phyloP scores from a whole-genome alignment of 2,329 filamentous ascomycete species.

The Alternaria consortialis region DNA sequence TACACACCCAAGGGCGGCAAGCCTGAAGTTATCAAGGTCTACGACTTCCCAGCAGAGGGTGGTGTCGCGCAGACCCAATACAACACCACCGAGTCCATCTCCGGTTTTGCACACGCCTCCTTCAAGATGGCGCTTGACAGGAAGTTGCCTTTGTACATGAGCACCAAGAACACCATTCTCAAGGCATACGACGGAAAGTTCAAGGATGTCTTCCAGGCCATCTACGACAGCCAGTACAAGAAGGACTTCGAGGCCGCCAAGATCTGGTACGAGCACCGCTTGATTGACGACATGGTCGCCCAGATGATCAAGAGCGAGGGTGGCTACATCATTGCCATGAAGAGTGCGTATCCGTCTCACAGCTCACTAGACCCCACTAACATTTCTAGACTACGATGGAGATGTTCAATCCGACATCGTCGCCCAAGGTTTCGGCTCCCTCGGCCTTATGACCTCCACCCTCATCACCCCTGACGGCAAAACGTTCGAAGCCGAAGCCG shows the following conservation, averaged over 20 bases:
- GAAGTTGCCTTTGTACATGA: constrained; percentile 96
- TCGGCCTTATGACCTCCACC: constrained; percentile 98
- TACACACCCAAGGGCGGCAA: constrained; percentile 85
- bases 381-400: constrained; percentile 85
- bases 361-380: constrained; percentile 21
- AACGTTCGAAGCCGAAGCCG: constrained; percentile 96
- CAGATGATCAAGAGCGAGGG: constrained; percentile 99
- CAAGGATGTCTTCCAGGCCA: constrained; percentile 99
- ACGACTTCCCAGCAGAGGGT: constrained; percentile 84
- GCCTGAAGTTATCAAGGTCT: constrained; percentile 89
- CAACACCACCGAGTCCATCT: constrained; percentile 96
- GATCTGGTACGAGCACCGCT: constrained; percentile 99
- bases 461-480: constrained; percentile 96
- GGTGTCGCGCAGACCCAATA: constrained; percentile 95
- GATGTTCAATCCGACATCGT: constrained; percentile 99
- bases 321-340: constrained; percentile 96
- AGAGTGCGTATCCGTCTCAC: constrained; percentile 69
- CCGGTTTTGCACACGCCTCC: constrained; percentile 91
- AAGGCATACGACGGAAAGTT: constrained; percentile 99
- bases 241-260: constrained; percentile 86
- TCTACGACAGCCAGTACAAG: constrained; percentile 90
- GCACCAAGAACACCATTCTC: constrained; percentile 99
- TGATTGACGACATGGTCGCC: constrained; percentile 99
- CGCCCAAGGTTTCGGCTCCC: constrained; percentile 96
- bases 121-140: constrained; percentile 95